Conservation (phyloP, 1,284 basidiomycete species). For the Agaricales sp. region DNA sequence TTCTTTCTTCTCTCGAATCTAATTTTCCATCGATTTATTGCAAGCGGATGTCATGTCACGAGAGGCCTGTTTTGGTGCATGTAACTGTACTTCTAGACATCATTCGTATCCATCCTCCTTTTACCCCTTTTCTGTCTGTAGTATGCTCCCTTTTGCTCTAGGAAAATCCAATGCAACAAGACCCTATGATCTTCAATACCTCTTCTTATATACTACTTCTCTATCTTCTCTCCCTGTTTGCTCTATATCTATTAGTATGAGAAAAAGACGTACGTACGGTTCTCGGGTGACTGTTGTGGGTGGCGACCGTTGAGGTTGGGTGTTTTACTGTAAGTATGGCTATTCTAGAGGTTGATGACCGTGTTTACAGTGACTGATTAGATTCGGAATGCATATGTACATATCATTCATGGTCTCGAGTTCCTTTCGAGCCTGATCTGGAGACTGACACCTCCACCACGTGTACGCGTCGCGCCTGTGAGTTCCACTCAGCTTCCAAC, state of each 20-base stretch:
- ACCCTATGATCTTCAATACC: background rate
- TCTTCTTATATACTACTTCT: background rate
- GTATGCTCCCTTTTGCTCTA: background rate
- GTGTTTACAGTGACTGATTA: too few relatives aligned
- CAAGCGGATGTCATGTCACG: constrained; percentile 1
- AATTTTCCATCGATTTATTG: constrained; percentile 5
- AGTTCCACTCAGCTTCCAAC: too few relatives aligned
- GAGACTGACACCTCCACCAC: too few relatives aligned
- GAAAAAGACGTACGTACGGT: background rate
- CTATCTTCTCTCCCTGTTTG: background rate
- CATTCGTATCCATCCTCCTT: background rate
- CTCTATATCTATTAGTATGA: background rate
- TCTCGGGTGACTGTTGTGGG: too few relatives aligned
- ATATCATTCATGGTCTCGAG: background rate
- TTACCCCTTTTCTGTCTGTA: too few relatives aligned
- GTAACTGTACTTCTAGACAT: constrained; percentile 1
- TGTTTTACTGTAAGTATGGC: too few relatives aligned
- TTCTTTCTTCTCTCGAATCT: constrained; percentile 1
- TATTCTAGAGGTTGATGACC: too few relatives aligned
- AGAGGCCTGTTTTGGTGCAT: background rate
- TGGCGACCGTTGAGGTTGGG: too few relatives aligned
- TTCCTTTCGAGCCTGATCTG: background rate
- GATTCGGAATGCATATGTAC: background rate
- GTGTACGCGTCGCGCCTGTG: too few relatives aligned
- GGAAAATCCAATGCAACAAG: constrained; percentile 1